phyloP scores from a whole-genome alignment of 257 asterid genomes.

The Echites panduratus region DNA sequence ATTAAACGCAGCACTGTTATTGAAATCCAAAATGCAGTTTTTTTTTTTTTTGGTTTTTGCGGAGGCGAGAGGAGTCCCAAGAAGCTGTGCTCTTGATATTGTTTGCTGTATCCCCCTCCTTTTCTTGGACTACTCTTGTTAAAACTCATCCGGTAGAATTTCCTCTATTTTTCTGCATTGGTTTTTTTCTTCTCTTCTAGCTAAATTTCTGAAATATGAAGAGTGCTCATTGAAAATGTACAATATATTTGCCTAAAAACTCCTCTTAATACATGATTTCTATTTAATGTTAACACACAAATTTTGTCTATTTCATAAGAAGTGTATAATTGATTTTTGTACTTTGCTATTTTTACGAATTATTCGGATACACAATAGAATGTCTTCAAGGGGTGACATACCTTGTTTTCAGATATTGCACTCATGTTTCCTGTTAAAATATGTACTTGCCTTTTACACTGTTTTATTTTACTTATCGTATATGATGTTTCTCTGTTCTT shows the following conservation, averaged over 20 bases:
- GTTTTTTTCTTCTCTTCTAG: not conserved
- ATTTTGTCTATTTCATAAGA: not conserved
- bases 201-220: not conserved
- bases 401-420: not conserved
- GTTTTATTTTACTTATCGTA: not conserved
- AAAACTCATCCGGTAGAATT: not conserved
- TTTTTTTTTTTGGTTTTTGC: not conserved
- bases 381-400: not conserved
- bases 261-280: not conserved
- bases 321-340: not conserved
- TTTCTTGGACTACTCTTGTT: not conserved
- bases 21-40: not conserved
- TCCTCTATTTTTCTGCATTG: not conserved
- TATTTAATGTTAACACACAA: not conserved
- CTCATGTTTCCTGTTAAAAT: too few species aligned
- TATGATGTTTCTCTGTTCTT: not conserved
- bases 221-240: not conserved
- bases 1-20: not conserved
- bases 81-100: not conserved
- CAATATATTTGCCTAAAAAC: not conserved
- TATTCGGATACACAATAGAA: not conserved
- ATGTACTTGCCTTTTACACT: not conserved
- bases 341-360: not conserved
- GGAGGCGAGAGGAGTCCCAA: not conserved
- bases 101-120: not conserved